Evolutionary conservation across 495 filamentous ascomycete genomes (phyloP).

Genomic region (Saxophila tyrrhenica): DNA sequence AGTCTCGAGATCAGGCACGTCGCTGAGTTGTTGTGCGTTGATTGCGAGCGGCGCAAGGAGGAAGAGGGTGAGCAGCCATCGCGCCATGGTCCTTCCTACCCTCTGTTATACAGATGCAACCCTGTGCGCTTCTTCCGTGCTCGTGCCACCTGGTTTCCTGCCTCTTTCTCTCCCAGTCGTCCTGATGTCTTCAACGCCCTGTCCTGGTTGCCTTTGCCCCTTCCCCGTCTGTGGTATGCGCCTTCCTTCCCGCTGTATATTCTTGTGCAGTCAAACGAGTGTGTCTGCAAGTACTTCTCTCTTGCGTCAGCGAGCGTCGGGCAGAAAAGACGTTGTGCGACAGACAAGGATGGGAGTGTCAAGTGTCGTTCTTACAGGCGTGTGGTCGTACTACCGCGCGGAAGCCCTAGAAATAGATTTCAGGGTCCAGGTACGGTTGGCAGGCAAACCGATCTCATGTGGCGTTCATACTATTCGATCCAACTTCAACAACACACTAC

Average conservation of each 20-base stretch:
- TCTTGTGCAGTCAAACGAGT: neutral
- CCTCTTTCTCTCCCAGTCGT: neutral
- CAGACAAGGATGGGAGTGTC: neutral
- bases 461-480: too few species aligned
- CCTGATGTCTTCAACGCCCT: neutral
- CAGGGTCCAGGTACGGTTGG: too few species aligned
- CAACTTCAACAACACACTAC: too few species aligned
- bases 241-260: too few species aligned
- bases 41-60: neutral
- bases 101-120: neutral
- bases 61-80: neutral
- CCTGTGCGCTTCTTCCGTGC: too few species aligned
- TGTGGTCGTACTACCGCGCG: too few species aligned
- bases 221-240: too few species aligned
- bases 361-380: too few species aligned
- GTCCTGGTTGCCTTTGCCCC: too few species aligned
- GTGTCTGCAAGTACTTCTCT: neutral
- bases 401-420: too few species aligned
- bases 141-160: neutral
- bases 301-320: neutral
- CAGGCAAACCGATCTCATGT: too few species aligned
- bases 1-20: conserved; percentile 8
- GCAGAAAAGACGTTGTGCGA: too few species aligned
- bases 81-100: neutral
- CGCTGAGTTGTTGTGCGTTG: conserved; percentile 8